phyloP scores from a whole-genome alignment of 257 asterid genomes.

The Fraxinus cuspidata region DNA sequence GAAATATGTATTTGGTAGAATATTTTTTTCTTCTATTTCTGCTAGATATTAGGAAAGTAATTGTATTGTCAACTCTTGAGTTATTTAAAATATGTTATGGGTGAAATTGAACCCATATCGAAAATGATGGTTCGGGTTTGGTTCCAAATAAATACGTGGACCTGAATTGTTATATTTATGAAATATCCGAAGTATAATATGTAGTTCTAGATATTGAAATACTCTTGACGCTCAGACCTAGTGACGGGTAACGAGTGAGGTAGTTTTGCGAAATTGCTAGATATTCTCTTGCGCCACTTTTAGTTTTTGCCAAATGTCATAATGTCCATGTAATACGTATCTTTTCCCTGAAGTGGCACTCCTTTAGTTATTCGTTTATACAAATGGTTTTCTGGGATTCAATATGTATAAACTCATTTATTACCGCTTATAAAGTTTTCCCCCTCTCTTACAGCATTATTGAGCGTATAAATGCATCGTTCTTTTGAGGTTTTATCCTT shows the following conservation, averaged over 20 bases:
- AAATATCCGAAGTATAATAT: too few relatives aligned
- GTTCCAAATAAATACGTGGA: too few relatives aligned
- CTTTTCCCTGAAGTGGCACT: background rate
- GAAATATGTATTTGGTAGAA: too few relatives aligned
- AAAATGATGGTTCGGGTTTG: too few relatives aligned
- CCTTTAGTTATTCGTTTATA: background rate
- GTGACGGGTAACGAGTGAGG: background rate
- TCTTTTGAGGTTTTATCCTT: constrained; percentile 11
- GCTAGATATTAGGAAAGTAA: too few relatives aligned
- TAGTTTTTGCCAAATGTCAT: background rate
- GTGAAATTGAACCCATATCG: too few relatives aligned
- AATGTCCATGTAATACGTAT: background rate
- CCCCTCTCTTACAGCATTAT: background rate
- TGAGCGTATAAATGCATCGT: constrained; percentile 7
- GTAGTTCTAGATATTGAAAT: too few relatives aligned
- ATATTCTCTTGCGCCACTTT: constrained; percentile 13
- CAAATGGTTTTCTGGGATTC: background rate
- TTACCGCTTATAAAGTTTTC: background rate
- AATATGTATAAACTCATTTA: background rate
- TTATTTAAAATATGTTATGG: too few relatives aligned
- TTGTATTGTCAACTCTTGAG: too few relatives aligned
- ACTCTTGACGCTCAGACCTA: too few relatives aligned
- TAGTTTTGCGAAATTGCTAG: background rate
- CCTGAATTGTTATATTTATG: too few relatives aligned
- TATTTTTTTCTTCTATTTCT: too few relatives aligned